These are phyloP conservation scores for Acanthamoeba royreba DNA, from an alignment of 208 protist species.

Conservation along the genomic window DNA sequence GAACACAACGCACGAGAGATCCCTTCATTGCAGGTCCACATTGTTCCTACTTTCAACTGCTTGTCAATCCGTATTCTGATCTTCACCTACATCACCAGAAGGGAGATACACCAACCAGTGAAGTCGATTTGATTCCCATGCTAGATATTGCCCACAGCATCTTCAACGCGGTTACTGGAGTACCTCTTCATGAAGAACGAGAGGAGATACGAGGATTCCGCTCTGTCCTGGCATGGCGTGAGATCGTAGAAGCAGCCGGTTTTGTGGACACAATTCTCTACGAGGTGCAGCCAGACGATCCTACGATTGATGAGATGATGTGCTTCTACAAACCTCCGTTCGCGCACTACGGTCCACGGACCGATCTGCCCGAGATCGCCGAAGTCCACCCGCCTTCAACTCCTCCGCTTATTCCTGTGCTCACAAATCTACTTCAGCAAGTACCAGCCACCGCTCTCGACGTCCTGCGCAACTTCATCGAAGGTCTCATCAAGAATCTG, in stretches of 20 bases:
- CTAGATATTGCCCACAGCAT: slow-evolving; percentile 70
- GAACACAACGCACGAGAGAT: slow-evolving; percentile 65
- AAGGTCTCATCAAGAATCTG: neutral
- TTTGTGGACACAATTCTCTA: slow-evolving; percentile 65
- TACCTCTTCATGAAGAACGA: slow-evolving; percentile 34
- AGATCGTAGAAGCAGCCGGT: slow-evolving; percentile 53
- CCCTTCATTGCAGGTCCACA: neutral
- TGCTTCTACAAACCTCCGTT: slow-evolving; percentile 64
- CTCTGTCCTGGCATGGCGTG: slow-evolving; percentile 60
- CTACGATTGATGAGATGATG: slow-evolving; percentile 71
- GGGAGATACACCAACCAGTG: neutral
- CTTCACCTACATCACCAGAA: neutral
- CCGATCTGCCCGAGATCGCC: neutral
- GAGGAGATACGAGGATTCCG: slow-evolving; percentile 67
- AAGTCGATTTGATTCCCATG: slow-evolving; percentile 55
- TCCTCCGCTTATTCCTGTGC: neutral
- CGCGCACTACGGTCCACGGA: neutral
- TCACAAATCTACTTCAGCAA: neutral
- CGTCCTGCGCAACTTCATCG: neutral
- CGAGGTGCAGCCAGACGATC: slow-evolving; percentile 67
- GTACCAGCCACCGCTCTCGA: neutral
- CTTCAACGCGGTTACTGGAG: slow-evolving; percentile 73
- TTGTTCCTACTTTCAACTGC: neutral
- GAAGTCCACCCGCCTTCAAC: neutral
- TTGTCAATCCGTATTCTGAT: neutral